Conservation (phyloP, 352 stramenopile species). For the Pythium apleroticum region DNA sequence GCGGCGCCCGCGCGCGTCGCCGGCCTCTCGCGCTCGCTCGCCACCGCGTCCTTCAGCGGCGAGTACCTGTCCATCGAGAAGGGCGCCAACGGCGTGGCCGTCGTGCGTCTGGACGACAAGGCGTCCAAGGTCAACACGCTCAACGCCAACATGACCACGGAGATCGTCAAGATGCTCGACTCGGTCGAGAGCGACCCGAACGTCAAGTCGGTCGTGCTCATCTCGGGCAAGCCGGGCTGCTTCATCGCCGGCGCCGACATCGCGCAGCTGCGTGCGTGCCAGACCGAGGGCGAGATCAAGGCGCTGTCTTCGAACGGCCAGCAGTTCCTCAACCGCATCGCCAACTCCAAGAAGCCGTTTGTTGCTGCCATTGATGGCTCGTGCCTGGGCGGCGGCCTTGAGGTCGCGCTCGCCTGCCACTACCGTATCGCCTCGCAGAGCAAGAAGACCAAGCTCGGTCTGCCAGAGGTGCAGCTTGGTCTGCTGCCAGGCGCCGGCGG, state of each 20-base stretch:
- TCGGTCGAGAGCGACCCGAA: slow-evolving; percentile 87
- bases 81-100: slow-evolving; percentile 82
- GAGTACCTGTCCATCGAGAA: slow-evolving; percentile 90
- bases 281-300: slow-evolving; percentile 92
- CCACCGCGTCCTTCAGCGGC: slow-evolving; percentile 38
- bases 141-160: slow-evolving; percentile 87
- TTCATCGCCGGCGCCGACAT: slow-evolving; percentile 99
- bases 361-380: slow-evolving; percentile 97
- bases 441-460: slow-evolving; percentile 95
- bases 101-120: slow-evolving; percentile 93
- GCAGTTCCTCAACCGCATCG: slow-evolving; percentile 91
- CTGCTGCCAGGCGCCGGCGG: slow-evolving; percentile 97
- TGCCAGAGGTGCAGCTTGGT: slow-evolving; percentile 97
- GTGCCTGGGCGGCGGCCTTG: slow-evolving; percentile 95
- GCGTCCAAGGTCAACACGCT: slow-evolving; percentile 93
- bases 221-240: slow-evolving; percentile 95
- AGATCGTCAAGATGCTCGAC: slow-evolving; percentile 86
- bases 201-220: slow-evolving; percentile 97
- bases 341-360: slow-evolving; percentile 92
- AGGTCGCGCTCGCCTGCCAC: slow-evolving; percentile 97
- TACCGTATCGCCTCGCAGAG: slow-evolving; percentile 96
- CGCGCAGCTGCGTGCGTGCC: slow-evolving; percentile 89
- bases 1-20: slow-evolving; percentile 16
- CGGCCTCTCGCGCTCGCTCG: slow-evolving; percentile 22
- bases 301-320: slow-evolving; percentile 91